Conservation (phyloP, 495 filamentous ascomycete genomes). For the Penicillium desertorum region DNA sequence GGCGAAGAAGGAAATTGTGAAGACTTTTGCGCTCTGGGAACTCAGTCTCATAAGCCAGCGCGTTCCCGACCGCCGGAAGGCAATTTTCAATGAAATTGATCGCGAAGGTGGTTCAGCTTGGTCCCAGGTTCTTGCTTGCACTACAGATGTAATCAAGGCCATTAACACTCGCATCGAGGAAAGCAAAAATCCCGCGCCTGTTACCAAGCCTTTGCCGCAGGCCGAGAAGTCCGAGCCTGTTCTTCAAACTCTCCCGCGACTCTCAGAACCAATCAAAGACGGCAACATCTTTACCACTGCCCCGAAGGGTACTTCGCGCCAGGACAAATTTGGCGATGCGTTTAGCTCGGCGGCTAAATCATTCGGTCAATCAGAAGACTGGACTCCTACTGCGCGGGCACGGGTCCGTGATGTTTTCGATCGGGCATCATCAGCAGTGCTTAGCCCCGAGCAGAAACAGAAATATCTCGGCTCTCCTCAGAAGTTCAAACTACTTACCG, state of each 20-base stretch:
- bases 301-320: constrained; percentile 47
- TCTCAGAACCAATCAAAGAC: constrained; percentile 55
- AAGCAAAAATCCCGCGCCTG: constrained; percentile 51
- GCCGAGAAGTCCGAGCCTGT: constrained; percentile 35
- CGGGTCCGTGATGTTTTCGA: constrained; percentile 43
- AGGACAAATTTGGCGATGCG: constrained; percentile 50
- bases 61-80: constrained; percentile 69
- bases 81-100: constrained; percentile 87
- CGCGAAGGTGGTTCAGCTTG: constrained; percentile 75
- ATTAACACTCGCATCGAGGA: constrained; percentile 64
- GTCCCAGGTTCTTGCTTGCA: constrained; percentile 70
- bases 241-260: constrained; percentile 48
- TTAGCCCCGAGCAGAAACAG: constrained; percentile 46
- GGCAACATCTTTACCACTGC: constrained; percentile 57
- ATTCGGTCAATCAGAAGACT: constrained; percentile 58
- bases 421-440: constrained; percentile 42
- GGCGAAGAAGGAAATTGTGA: constrained; percentile 53
- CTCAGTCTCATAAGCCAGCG: constrained; percentile 73
- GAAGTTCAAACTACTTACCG: constrained; percentile 43
- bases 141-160: constrained; percentile 62
- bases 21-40: constrained; percentile 90
- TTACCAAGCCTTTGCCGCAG: constrained; percentile 26
- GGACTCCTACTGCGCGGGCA: constrained; percentile 46
- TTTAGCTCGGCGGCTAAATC: constrained; percentile 56
- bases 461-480: constrained; percentile 37